phyloP scores from a whole-genome alignment of 345 rosid species.

The Pseudoturritis turrita region DNA sequence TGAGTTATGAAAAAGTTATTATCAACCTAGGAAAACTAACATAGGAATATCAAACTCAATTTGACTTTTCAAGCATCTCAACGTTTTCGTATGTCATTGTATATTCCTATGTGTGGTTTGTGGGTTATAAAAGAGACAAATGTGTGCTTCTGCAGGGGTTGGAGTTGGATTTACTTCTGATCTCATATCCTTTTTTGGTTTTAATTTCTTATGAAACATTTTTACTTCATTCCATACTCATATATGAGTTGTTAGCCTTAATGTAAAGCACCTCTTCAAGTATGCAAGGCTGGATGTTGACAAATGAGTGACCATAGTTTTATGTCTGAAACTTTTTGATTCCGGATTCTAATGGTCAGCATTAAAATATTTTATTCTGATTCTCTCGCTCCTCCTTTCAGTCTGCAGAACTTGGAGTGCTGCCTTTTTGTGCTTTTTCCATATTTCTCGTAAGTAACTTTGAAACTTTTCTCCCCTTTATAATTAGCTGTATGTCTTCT shows the following conservation, averaged over 20 bases:
- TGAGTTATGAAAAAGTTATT: background rate
- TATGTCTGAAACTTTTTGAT: no score
- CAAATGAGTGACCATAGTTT: no score
- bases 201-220: no score
- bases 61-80: slow-evolving; percentile 2
- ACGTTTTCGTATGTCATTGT: slow-evolving; percentile 1
- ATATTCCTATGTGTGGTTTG: background rate
- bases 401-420: slow-evolving; percentile 97
- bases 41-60: background rate
- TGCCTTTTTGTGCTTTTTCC: slow-evolving; percentile 97
- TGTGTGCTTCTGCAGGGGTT: no score
- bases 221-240: no score
- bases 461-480: slow-evolving; percentile 1
- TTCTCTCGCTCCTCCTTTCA: slow-evolving; percentile 29
- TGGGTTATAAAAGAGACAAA: slow-evolving; percentile 25
- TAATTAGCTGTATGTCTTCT: background rate
- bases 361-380: no score
- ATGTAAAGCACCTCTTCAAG: no score
- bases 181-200: no score
- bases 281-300: no score
- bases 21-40: background rate
- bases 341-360: no score
- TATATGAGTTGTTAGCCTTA: no score
- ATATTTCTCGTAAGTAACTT: slow-evolving; percentile 72
- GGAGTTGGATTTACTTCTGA: no score